Evolutionary conservation across 805 yeast genomes (phyloP), one percentile per base, ranked within the genome.

Genomic region (Zygoascus flipseniorum): DNA sequence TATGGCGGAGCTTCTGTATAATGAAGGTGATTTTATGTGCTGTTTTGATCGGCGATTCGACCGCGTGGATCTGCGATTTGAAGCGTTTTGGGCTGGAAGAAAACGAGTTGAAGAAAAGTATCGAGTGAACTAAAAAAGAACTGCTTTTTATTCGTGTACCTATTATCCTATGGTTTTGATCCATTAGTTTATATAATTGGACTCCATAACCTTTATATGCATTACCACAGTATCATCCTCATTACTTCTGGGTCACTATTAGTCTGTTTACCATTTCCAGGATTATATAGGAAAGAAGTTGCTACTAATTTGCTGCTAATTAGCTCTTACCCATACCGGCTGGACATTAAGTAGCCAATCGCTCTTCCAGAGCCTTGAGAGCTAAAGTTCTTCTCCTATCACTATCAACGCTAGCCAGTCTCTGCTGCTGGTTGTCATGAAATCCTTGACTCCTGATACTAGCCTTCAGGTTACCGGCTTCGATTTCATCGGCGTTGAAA

Each of bases 381-480:
- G 72, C 72, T 44, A 69, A 47, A 9, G 67, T 63, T 13, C 72
- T 54, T 18, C 72, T 50, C 20, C 72, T 53, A 51, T 67, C 71
- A 5, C 69, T 65, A 51, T 66, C 70, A 11, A 54, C 62, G 11
- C 60, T 60, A 13, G 59, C 57, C 11, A 46, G 42, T 26, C 52
- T 20, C 2, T 56, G 50, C 14, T 54, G 52, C 18, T 43, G 49
- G 13, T 42, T 44, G 26, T 47, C 37, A 2, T 46, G 39, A 1
- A 47, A 6, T 5, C 56, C 55, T 16, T 55, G 53, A 16, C 52
- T 53, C 19, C 60, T 48, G 28, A 80, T 75, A 56, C 78, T 80
- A 1, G 88, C 86, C 59, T 90, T 74, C 51, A 82, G 66, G 67
- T 87, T 87, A 60, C 90, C 80, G 50, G 83, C 84, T 60, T 85